Evolutionary conservation across 2,329 filamentous ascomycete genomes (phyloP), one percentile per base, ranked within the genome.

Genomic region (Pyrenophora tritici-repentis): DNA sequence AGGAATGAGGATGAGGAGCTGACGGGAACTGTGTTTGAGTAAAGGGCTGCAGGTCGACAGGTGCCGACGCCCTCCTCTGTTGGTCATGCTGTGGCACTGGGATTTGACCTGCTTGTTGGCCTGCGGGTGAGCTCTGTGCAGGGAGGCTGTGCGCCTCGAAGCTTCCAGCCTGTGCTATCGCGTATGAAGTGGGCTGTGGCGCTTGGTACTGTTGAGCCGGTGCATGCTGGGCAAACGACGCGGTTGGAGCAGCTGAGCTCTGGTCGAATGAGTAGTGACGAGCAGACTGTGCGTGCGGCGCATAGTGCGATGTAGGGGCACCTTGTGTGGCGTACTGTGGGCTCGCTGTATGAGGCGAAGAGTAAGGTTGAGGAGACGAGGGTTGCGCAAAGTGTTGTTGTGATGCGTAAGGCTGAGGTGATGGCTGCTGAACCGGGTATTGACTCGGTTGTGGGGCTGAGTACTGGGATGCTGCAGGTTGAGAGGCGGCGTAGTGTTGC

Each of bases 61-160:
- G 68, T 35, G 68, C 67, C 10, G 70, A 73, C 17, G 68, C 56
- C 36, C 70, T 57, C 42, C 70, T 63, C 22, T 65, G 59, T n/a
- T 58, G 44, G 38, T 70, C 62, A 16, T 63, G 59, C 18, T 63
- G 65, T 7, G 51, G 42, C 24, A 56, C 43, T 14, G 61, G 48
- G 20, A 46, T 55, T 20, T 62, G 59, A 2, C 54, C 42, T 29
- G 58, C 50, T 10, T 58, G 61, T 37, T 59, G 56, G 20, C 45
- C 33, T 6, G 59, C 40, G 14, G 65, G 50, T 7, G 61, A 43
- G 33, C 24, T 59, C 42, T 62, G 62, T 8, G 62, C 46, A 3
- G 61, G 52, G 4, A 61, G 50, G 18, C 58, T 50, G 20, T 62
- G 60, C 6, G 67, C 49, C 38, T 68, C 67, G 36, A 64, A 69